Evolutionary conservation across 2,329 filamentous ascomycete species (phyloP), one percentile per base, ranked within the genome.

Genomic region (Sclerotinia sclerotiorum): DNA sequence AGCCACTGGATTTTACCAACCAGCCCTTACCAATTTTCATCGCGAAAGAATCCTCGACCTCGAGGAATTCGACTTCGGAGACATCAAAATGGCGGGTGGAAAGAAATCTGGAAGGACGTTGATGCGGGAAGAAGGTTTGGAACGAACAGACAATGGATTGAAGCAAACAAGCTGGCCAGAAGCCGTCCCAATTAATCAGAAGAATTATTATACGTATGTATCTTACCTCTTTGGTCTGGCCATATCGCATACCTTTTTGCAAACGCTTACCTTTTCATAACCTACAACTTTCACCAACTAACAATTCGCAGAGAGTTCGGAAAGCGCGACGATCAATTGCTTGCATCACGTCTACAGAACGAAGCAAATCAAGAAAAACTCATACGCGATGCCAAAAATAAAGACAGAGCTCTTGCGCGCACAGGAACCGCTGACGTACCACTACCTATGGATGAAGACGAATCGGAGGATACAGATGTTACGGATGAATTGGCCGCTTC

Each of bases 141-240:
- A 97, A 82, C 88, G 94, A 78, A 98, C 95, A 70, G 95, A 99
- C 83, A 99, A 99, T 87, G 94, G 94, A 81, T 94, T 99, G 90
- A 95, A 94, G 78, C 87, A 95, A 77, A 92, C 93, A 60, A 96
- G 86, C 79, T 99, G 95, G 94, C 94, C 95, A 13, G 90, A 95
- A 77, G 89, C 97, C 69, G 85, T 87, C 55, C 92, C 95, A 76
- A 99, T 99, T 81, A 99, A 99, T 79, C 95, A 99, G 80, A 99
- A 99, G 83, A 99, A 99, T 80, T 99, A 99, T 80, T 97, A 97
- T 79, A 97, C 94, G 92, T 95, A 84, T 70, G 88, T 82, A 27
- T 17, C 42, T 61, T 29, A 19, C 11, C 27, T n/a, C 32, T 13
- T 55, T 17, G 35, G 3, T 54, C 17, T 48, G 27, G 19, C 13